A percentile compares a stretch with the other conserved stretches of the same genome.
These are phyloP conservation scores for Saccharomyces hybrid DNA, from an alignment of 1,139 yeast species.

Conservation along the genomic window DNA sequence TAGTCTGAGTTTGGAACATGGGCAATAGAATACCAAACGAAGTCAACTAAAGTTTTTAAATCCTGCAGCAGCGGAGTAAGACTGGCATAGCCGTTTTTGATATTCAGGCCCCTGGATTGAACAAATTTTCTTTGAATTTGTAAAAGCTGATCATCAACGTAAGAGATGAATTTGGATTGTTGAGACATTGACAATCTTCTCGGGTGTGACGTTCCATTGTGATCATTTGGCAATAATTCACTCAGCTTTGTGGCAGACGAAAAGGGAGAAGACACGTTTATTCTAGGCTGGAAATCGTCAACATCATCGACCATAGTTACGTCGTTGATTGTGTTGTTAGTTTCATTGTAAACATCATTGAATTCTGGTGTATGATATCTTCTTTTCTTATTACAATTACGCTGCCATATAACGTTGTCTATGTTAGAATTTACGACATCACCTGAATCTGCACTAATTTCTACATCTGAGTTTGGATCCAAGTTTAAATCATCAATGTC, in stretches of 20 bases:
- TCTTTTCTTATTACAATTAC: neutral
- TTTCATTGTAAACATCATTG: conserved; percentile 6
- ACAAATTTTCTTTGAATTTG: conserved; percentile 57
- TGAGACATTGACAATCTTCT: conserved; percentile 38
- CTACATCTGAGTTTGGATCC: conserved; percentile 18
- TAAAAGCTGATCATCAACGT: conserved; percentile 53
- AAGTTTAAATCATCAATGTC: conserved; percentile 30
- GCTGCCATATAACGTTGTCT: neutral
- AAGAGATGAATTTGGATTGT: conserved; percentile 53
- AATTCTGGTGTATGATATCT: neutral
- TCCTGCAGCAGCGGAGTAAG: conserved; percentile 41
- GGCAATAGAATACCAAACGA: conserved; percentile 52
- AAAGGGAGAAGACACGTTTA: conserved; percentile 28
- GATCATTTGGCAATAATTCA: conserved; percentile 2
- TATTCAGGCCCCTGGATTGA: conserved; percentile 45
- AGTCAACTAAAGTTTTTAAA: conserved; percentile 40
- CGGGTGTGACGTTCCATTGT: conserved; percentile 5
- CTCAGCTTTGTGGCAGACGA: conserved; percentile 17
- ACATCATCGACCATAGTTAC: conserved; percentile 18
- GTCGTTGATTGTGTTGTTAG: neutral
- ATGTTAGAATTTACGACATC: neutral
- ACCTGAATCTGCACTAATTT: conserved; percentile 18
- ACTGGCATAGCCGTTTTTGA: conserved; percentile 32
- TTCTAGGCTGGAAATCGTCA: conserved; percentile 27
- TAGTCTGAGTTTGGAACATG: conserved; percentile 31